These are phyloP conservation scores for Rhizopogon rudus DNA, from an alignment of 768 basidiomycete genomes.

Conservation along the genomic window DNA sequence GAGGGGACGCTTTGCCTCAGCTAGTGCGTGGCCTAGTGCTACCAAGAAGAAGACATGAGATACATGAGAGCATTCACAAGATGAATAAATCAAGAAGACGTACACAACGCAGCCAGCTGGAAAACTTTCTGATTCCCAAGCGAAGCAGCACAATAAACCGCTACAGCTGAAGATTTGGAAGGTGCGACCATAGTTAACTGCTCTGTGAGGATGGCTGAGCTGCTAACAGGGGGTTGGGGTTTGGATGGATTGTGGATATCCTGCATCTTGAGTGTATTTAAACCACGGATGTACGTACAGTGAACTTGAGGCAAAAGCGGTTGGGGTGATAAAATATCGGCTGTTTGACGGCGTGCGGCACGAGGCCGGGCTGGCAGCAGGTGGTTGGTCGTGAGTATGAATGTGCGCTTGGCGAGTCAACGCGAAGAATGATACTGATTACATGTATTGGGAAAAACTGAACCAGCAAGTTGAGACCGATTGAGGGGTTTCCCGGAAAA, in stretches of 20 bases:
- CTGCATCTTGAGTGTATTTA: conserved; percentile 18
- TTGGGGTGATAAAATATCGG: not conserved
- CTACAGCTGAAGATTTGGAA: conserved; percentile 41
- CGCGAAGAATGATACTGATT: not conserved
- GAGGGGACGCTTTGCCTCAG: conserved; percentile 50
- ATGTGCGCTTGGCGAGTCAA: not conserved
- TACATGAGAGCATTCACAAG: conserved; percentile 1
- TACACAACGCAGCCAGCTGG: conserved; percentile 64
- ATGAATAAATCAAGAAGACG: conserved; percentile 24
- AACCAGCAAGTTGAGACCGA: too few relatives aligned
- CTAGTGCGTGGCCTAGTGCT: conserved; percentile 77
- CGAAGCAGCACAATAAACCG: conserved; percentile 84
- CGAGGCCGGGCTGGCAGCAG: not conserved
- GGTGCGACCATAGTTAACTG: conserved; percentile 24
- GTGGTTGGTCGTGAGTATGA: not conserved
- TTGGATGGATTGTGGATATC: conserved; percentile 11
- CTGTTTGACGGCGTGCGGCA: not conserved
- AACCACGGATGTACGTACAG: conserved; percentile 5
- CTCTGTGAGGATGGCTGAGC: conserved; percentile 3
- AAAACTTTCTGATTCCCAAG: conserved; percentile 59
- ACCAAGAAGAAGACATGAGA: not conserved
- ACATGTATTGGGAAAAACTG: too few relatives aligned
- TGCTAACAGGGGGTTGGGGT: conserved; percentile 1
- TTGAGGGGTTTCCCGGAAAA: too few relatives aligned
- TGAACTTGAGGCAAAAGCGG: not conserved